Evolutionary conservation across 805 yeast genomes (phyloP), one percentile per base, ranked within the genome.

Genomic region (Candida piceae): DNA sequence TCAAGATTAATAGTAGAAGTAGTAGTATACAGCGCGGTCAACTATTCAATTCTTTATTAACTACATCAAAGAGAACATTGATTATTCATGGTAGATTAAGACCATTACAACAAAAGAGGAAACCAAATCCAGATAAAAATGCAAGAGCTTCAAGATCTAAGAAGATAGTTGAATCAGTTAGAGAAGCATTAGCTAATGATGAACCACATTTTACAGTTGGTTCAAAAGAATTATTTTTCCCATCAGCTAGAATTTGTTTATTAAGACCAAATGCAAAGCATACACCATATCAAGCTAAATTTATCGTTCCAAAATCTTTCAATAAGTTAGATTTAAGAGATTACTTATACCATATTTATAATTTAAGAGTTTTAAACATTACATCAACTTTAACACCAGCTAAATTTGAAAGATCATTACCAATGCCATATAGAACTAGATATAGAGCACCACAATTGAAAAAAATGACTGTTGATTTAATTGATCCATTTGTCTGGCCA

Each of bases 401-500:
- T 2, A 76, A 67, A 48, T 86, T 74, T 63, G 63, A 66, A 4
- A 71, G 89, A 54, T 53, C 68, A 16, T 50, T 64, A 42, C 80
- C 79, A 36, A 70, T 70, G 49, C 69, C 71, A 13, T 68, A 70
- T 31, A 62, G 73, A 41, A 81, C 87, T 13, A 78, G 96, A 57
- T 77, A 72, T 64, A 76, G 95, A 63, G 67, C 70, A 7, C 79
- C 89, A 1, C 96, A 87, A 64, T 74, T 76, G 47, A 93, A 93
- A 69, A 89, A 88, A 63, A 93, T 93, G 97, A 90, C 96, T 16
- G 83, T 93, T 35, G 97, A 89, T 51, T 84, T 93, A 90, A 80
- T 78, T 40, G 87, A 90, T 48, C 98, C 99, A 17, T 93, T 93
- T 57, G 72, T 93, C 32, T 93, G 97, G 96, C 99, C 99, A 4